Percentiles rank a stretch among this genome's conserved stretches.
These are phyloP conservation scores for Haplographium delicatum DNA, from an alignment of 495 filamentous ascomycete genomes.

Conservation along the genomic window DNA sequence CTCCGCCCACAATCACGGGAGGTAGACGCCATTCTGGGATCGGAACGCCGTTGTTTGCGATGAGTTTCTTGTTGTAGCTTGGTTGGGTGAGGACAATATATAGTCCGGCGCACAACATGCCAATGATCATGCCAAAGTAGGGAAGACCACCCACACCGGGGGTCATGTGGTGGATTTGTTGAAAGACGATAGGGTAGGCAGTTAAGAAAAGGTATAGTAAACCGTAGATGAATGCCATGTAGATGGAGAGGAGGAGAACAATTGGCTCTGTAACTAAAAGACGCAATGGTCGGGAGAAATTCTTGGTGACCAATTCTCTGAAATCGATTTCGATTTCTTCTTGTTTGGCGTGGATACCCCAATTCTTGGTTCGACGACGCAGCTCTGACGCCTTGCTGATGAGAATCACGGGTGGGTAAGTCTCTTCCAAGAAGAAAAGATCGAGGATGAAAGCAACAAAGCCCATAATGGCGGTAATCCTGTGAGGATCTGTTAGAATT, in stretches of 20 bases:
- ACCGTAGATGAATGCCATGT: conserved; percentile 80
- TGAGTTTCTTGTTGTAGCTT: conserved; percentile 61
- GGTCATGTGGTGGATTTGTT: conserved; percentile 61
- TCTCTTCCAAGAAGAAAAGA: conserved; percentile 70
- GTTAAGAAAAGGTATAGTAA: conserved; percentile 78
- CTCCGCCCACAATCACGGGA: conserved; percentile 69
- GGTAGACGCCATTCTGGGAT: conserved; percentile 86
- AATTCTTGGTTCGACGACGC: conserved; percentile 77
- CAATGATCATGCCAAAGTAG: conserved; percentile 76
- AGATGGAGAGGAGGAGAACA: conserved; percentile 65
- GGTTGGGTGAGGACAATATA: conserved; percentile 63
- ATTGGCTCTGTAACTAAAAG: conserved; percentile 81
- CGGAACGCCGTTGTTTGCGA: conserved; percentile 65
- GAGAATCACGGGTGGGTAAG: conserved; percentile 78
- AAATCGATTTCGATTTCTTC: conserved; percentile 89
- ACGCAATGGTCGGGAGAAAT: conserved; percentile 74
- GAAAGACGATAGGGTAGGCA: conserved; percentile 77
- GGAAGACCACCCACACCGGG: conserved; percentile 67
- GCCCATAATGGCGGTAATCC: conserved; percentile 65
- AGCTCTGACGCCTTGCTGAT: conserved; percentile 72
- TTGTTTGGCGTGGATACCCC: conserved; percentile 92
- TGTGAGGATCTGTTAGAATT: not conserved
- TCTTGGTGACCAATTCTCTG: conserved; percentile 71
- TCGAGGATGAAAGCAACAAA: conserved; percentile 63
- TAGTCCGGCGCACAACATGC: conserved; percentile 62